Evolutionary conservation across 495 filamentous ascomycete genomes (phyloP).

Genomic region (Bombardia bombarda): DNA sequence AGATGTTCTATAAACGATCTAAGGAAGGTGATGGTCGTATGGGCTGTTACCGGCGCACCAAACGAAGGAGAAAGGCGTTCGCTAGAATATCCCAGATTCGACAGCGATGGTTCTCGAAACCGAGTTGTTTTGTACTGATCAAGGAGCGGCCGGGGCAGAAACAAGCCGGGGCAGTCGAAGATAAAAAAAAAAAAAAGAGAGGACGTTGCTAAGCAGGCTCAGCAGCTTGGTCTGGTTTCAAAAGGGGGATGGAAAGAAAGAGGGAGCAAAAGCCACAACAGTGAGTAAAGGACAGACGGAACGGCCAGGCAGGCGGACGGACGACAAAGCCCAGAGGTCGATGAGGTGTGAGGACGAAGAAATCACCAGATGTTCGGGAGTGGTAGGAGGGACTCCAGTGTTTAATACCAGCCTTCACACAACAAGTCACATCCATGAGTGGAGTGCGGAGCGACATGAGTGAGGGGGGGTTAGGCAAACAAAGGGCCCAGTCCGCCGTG

Average conservation of each 20-base stretch:
- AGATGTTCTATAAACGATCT: neutral
- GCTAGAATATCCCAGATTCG: slow-evolving; percentile 7
- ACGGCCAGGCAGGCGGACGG: no score
- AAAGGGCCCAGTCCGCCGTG: neutral
- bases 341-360: slow-evolving; percentile 10
- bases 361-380: slow-evolving; percentile 9
- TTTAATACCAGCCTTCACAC: neutral
- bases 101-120: slow-evolving; percentile 1
- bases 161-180: no score
- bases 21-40: neutral
- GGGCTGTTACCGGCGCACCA: slow-evolving; percentile 6
- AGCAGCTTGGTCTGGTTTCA: slow-evolving; percentile 13
- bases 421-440: neutral
- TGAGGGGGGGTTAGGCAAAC: neutral
- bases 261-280: slow-evolving; percentile 18
- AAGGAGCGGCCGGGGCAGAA: neutral
- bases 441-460: neutral
- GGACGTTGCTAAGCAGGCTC: slow-evolving; percentile 31
- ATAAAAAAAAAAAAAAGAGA: slow-evolving; percentile 20
- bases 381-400: neutral
- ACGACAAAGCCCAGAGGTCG: slow-evolving; percentile 16
- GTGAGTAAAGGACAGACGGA: no score
- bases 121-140: no score
- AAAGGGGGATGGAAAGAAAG: slow-evolving; percentile 11
- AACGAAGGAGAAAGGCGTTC: slow-evolving; percentile 4